Conservation (phyloP, 1,139 yeast genomes). For the Yamadazyma triangularis region DNA sequence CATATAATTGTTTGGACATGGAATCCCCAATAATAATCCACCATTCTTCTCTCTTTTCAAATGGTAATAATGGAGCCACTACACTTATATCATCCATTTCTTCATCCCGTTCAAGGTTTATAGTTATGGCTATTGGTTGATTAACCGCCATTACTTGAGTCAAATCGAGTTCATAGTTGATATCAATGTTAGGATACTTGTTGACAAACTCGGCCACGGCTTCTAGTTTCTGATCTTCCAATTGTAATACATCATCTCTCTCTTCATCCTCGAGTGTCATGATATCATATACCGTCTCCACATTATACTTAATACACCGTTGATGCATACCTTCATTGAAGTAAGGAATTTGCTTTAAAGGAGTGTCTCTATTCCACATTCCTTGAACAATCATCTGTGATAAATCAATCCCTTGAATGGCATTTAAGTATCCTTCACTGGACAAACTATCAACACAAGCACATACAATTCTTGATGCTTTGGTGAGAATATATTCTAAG, state of each 20-base stretch:
- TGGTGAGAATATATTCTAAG: slow-evolving; percentile 46
- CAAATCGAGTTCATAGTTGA: slow-evolving; percentile 49
- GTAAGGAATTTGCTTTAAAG: slow-evolving; percentile 78
- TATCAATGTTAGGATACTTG: slow-evolving; percentile 81
- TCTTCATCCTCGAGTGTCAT: slow-evolving; percentile 82
- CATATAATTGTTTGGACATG: slow-evolving; percentile 57
- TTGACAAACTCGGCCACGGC: slow-evolving; percentile 86
- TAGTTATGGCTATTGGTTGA: slow-evolving; percentile 43
- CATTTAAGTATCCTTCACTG: slow-evolving; percentile 75
- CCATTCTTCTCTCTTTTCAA: slow-evolving; percentile 72
- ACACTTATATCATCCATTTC: slow-evolving; percentile 66
- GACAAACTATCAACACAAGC: slow-evolving; percentile 75
- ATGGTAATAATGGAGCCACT: slow-evolving; percentile 54
- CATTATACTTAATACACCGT: slow-evolving; percentile 53
- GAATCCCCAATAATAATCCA: slow-evolving; percentile 80
- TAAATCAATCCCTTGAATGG: slow-evolving; percentile 80
- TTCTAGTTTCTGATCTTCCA: slow-evolving; percentile 46
- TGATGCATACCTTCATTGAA: slow-evolving; percentile 49
- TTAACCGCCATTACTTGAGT: slow-evolving; percentile 43
- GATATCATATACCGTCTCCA: slow-evolving; percentile 76
- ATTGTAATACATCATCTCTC: slow-evolving; percentile 58
- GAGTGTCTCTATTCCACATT: slow-evolving; percentile 76
- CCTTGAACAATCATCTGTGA: slow-evolving; percentile 89
- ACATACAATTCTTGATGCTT: slow-evolving; percentile 48
- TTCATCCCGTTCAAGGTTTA: slow-evolving; percentile 68